Conservation (phyloP, 176 grass and related monocot genomes). For the Carex cristatella region DNA sequence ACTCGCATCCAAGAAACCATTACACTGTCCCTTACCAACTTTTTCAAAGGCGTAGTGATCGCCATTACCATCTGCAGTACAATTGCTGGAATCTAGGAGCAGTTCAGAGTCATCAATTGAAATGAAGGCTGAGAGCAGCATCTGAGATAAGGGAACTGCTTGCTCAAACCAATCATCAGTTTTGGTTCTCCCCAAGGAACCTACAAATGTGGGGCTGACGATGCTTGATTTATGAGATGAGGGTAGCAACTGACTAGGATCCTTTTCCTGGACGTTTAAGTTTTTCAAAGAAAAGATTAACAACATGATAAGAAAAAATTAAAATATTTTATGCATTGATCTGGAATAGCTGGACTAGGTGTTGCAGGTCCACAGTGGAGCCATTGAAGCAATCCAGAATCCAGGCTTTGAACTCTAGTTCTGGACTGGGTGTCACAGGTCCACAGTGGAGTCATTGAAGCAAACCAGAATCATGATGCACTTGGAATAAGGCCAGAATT, state of each 20-base stretch:
- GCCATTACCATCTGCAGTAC: slow-evolving; percentile 29
- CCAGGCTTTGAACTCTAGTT: neutral
- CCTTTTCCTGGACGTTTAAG: slow-evolving; percentile 31
- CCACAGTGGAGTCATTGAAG: neutral
- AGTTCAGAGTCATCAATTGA: slow-evolving; percentile 52
- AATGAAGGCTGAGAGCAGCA: slow-evolving; percentile 76
- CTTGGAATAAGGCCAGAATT: neutral
- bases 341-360: neutral
- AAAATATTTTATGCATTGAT: slow-evolving; percentile 15
- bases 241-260: slow-evolving; percentile 29
- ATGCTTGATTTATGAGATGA: slow-evolving; percentile 38
- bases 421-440: neutral
- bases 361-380: neutral
- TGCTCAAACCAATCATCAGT: slow-evolving; percentile 43
- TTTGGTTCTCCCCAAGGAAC: slow-evolving; percentile 28
- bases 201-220: slow-evolving; percentile 27
- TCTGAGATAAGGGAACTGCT: slow-evolving; percentile 59
- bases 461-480: neutral
- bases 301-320: neutral
- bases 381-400: neutral
- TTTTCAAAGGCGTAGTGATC: slow-evolving; percentile 31
- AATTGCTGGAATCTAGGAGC: slow-evolving; percentile 20
- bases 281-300: slow-evolving; percentile 12
- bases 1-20: slow-evolving; percentile 51
- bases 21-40: slow-evolving; percentile 43